Base-by-base conservation (phyloP, 371 early-diverging fungal genomes). In the Lichtheimia ornata region DNA sequence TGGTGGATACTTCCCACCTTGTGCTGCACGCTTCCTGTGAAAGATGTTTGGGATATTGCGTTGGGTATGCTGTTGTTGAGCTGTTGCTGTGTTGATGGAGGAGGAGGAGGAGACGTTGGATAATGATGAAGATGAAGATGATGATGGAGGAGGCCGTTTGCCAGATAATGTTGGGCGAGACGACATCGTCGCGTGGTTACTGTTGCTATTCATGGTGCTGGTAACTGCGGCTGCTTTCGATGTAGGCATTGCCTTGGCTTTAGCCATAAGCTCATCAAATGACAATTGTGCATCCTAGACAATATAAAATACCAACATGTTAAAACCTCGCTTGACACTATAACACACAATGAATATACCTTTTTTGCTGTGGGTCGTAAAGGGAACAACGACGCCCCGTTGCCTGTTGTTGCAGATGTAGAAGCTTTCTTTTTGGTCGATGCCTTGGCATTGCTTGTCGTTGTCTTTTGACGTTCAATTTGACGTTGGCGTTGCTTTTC, bases 241-340 rank as follows among this genome's bases (percentile, higher is more conserved):
- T 40, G 49, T 47, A 5, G 69, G 60, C 57, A 72, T 63, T 24
- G 69, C 72, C 35, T 70, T 72, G 30, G 76, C 76, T 25, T 67
- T 70, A 27, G 59, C 59, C 72, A 75, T 70, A 15, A 75, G 42
- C 9, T 75, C 69, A 4, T 75, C 76, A 65, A 72, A 72, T 7
- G 72, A 67, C 59, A 72, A 64, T 15, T 75, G 66, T 9, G 64
- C 76, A 53, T 59, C 69, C 69, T 20, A 0, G n/a, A 18, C 20
- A 27, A 9, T 11, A 35, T 22, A 11, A 0, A 11, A 35, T 35
- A 11, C 2, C 11, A 35, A 35, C 6, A 35, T 35, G 9, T 11
- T 35, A 28, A 28, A 28, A 9, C 2, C 11, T 35, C 2, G 11
- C 22, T 22, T 35, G 9, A 6, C 0, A 9, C 2, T 9, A 35